phyloP scores from a whole-genome alignment of 371 early-diverging fungal species.

The Mortierella sp. region DNA sequence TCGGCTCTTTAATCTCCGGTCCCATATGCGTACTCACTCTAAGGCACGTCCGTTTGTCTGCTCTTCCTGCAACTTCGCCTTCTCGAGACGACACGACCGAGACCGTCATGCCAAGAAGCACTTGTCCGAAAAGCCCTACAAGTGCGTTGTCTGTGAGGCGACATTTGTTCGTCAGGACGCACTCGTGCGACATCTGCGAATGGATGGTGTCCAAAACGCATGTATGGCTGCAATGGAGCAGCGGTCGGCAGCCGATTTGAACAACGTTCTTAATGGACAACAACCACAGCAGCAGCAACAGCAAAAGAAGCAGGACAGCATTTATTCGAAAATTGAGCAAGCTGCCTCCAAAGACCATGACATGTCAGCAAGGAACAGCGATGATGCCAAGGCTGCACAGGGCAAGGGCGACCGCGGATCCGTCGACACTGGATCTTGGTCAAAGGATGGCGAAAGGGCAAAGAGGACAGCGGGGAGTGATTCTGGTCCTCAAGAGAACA shows the following conservation, averaged over 20 bases:
- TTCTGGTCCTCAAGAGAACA: too few species aligned
- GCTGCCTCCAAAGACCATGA: constrained; percentile 1
- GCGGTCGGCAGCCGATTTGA: constrained; percentile 20
- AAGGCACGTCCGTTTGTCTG: constrained; percentile 42
- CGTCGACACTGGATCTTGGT: too few species aligned
- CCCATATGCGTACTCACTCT: constrained; percentile 46
- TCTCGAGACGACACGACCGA: constrained; percentile 44
- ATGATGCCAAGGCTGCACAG: background rate
- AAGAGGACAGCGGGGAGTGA: too few species aligned
- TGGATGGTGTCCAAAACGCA: constrained; percentile 44
- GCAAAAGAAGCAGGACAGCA: constrained; percentile 3
- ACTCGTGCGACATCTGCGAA: constrained; percentile 41
- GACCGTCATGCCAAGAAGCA: constrained; percentile 50
- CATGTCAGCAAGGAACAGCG: background rate
- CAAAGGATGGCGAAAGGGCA: too few species aligned
- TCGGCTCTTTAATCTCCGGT: constrained; percentile 43
- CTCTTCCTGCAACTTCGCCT: constrained; percentile 36
- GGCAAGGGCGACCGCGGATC: too few species aligned
- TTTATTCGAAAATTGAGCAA: background rate
- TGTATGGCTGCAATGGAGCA: constrained; percentile 53
- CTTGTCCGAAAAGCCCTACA: constrained; percentile 47
- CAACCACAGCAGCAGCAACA: background rate
- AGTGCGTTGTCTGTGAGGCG: constrained; percentile 45
- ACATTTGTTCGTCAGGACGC: constrained; percentile 50
- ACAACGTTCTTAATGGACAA: constrained; percentile 14